Evolutionary conservation across 2,329 filamentous ascomycete genomes (phyloP).

Genomic region (Phyllosticta citribraziliensis): DNA sequence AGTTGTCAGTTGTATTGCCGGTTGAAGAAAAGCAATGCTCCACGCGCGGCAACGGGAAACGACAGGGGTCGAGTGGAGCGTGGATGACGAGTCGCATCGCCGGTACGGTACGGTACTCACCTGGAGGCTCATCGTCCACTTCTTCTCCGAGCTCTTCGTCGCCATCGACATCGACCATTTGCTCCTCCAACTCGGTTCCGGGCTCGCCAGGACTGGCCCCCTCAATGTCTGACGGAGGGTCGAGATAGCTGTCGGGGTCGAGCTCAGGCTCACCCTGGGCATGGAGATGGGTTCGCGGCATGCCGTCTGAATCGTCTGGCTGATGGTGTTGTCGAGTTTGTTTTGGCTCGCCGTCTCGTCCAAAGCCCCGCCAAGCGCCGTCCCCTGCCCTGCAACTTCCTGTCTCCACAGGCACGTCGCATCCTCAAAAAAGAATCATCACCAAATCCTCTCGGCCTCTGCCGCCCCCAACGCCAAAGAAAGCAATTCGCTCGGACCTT

Average conservation of each 20-base stretch:
- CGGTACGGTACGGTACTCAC: neutral
- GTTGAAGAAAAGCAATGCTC: neutral
- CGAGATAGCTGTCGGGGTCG: constrained; percentile 11
- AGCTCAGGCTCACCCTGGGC: constrained; percentile 16
- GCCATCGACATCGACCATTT: constrained; percentile 18
- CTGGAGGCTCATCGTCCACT: constrained; percentile 16
- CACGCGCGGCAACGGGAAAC: neutral
- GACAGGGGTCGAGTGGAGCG: neutral
- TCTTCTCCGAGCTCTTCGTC: constrained; percentile 17
- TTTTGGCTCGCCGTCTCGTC: constrained; percentile 3
- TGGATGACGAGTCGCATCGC: neutral
- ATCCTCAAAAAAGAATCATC: neutral
- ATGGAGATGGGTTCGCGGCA: constrained; percentile 22
- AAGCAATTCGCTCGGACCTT: too few relatives aligned
- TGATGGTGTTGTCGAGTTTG: constrained; percentile 6
- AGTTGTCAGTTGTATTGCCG: too few relatives aligned
- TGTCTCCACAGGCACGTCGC: neutral
- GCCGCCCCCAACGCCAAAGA: too few relatives aligned
- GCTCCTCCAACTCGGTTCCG: constrained; percentile 1
- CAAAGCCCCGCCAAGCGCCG: neutral
- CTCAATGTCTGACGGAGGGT: constrained; percentile 8
- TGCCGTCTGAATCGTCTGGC: constrained; percentile 8
- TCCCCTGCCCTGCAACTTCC: neutral
- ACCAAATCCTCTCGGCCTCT: too few relatives aligned
- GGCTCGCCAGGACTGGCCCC: constrained; percentile 4